phyloP scores from a whole-genome alignment of 164 flowering plant genomes.

The Berberis vulgaris region DNA sequence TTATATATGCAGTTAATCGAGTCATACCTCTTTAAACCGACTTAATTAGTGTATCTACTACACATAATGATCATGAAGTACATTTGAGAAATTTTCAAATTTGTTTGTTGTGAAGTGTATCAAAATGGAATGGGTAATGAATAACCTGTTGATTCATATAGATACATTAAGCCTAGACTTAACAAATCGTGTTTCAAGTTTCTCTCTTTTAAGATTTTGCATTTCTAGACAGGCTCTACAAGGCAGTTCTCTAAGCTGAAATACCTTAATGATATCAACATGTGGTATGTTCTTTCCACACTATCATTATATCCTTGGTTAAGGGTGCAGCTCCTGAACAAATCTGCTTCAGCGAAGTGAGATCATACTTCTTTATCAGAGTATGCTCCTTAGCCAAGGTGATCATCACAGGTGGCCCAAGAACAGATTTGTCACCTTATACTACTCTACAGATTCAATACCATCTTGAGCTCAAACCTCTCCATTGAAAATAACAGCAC shows the following conservation, averaged over 20 bases:
- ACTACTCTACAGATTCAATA: constrained; percentile 56
- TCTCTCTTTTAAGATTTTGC: no score
- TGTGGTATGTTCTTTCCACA: constrained; percentile 49
- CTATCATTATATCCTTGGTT: constrained; percentile 67
- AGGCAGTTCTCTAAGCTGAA: background rate
- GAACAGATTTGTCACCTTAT: constrained; percentile 52
- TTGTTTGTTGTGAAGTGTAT: no score
- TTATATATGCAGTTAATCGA: background rate
- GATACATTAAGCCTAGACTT: no score
- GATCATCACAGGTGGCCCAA: constrained; percentile 70
- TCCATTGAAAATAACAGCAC: constrained; percentile 31
- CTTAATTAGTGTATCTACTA: background rate
- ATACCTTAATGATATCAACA: constrained; percentile 52
- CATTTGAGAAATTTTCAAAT: no score
- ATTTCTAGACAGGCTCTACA: no score
- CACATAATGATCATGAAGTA: no score
- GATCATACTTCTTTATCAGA: constrained; percentile 41
- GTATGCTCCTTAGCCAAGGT: constrained; percentile 55
- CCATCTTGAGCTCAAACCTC: constrained; percentile 42
- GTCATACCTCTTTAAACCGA: background rate
- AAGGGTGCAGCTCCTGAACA: constrained; percentile 85
- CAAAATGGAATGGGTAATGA: no score
- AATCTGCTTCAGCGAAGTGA: constrained; percentile 52
- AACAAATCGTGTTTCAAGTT: no score
- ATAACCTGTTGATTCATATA: no score